phyloP scores from a whole-genome alignment of 1,139 yeast genomes.

The Scheffersomyces quercinus region DNA sequence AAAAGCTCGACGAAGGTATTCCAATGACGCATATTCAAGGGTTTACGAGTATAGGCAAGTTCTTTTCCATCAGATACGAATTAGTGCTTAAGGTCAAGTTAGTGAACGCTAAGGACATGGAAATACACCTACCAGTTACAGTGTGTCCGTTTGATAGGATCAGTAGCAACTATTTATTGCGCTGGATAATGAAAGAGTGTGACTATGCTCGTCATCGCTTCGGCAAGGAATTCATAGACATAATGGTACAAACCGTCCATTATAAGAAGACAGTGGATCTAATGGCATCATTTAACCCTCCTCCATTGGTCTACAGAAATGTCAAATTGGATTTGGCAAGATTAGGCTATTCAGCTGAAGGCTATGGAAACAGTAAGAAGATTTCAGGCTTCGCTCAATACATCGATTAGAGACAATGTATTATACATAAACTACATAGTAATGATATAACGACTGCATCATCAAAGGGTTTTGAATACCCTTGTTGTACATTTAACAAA shows the following conservation, averaged over 20 bases:
- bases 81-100: slow-evolving; percentile 50
- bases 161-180: slow-evolving; percentile 44
- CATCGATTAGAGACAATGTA: too few species aligned
- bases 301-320: slow-evolving; percentile 33
- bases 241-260: slow-evolving; percentile 20
- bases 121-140: slow-evolving; percentile 51
- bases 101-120: slow-evolving; percentile 50
- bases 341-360: slow-evolving; percentile 37
- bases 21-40: slow-evolving; percentile 49
- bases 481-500: too few species aligned
- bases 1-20: slow-evolving; percentile 38
- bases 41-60: slow-evolving; percentile 51
- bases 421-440: too few species aligned
- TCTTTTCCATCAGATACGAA: slow-evolving; percentile 56
- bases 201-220: slow-evolving; percentile 40
- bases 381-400: neutral
- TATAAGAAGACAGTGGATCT: slow-evolving; percentile 25
- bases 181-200: slow-evolving; percentile 57
- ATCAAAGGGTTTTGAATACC: too few species aligned
- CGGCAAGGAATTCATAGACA: slow-evolving; percentile 33
- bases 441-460: too few species aligned
- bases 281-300: slow-evolving; percentile 22
- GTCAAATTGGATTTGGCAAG: slow-evolving; percentile 37
- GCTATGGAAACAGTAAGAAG: slow-evolving; percentile 21
- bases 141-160: slow-evolving; percentile 54